Percentiles rank a stretch among this genome's conserved stretches.
phyloP scores from a whole-genome alignment of 75 land plant species.

The Picea glauca region DNA sequence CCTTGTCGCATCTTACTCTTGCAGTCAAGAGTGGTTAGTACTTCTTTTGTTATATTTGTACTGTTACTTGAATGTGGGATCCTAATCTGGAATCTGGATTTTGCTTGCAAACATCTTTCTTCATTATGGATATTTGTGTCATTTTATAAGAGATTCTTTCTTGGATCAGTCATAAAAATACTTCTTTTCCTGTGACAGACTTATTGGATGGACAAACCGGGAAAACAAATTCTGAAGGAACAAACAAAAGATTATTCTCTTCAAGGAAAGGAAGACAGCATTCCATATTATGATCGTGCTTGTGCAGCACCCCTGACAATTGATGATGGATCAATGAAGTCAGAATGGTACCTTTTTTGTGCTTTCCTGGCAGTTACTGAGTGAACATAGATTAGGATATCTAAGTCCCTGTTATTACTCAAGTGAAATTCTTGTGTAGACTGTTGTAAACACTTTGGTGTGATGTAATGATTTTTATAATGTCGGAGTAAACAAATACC shows the following conservation, averaged over 20 bases:
- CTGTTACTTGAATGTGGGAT: background rate
- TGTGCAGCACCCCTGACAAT: constrained; percentile 33
- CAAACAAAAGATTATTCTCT: constrained; percentile 13
- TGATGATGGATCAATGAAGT: constrained; percentile 18
- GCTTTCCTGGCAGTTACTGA: background rate
- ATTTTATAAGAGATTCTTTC: background rate
- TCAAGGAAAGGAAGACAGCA: constrained; percentile 27
- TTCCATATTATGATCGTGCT: constrained; percentile 88
- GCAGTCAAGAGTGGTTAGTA: background rate
- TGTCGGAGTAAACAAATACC: background rate
- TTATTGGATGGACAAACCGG: constrained; percentile 82
- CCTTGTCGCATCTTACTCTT: background rate
- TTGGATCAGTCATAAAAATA: background rate
- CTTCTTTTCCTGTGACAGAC: constrained; percentile 31
- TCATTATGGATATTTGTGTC: background rate
- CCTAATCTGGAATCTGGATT: background rate
- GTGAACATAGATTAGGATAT: background rate
- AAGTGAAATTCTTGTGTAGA: background rate
- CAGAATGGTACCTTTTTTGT: constrained; percentile 32
- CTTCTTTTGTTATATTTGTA: background rate
- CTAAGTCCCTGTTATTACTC: background rate
- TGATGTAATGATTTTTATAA: background rate
- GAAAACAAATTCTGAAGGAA: constrained; percentile 31
- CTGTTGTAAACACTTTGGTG: background rate
- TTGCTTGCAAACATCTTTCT: background rate